Conservation (phyloP, 2,329 filamentous ascomycete genomes). For the Colletotrichum tofieldiae region DNA sequence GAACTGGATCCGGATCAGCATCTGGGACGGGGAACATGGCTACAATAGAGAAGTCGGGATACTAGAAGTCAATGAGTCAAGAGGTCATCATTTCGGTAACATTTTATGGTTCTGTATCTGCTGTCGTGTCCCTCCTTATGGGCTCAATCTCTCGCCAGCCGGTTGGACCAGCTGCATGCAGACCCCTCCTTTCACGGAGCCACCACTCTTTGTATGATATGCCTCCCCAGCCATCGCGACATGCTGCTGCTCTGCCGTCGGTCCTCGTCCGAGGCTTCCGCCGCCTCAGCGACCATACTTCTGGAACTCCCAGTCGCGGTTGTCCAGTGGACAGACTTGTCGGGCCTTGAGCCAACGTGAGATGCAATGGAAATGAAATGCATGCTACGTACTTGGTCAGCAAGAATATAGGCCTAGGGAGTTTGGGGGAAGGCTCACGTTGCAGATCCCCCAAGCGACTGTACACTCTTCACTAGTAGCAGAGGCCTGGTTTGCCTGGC, state of each 20-base stretch:
- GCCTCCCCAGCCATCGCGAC: neutral
- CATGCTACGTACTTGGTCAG: constrained; percentile 75
- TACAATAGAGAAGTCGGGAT: constrained; percentile 42
- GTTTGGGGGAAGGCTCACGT: constrained; percentile 74
- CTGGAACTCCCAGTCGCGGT: constrained; percentile 99
- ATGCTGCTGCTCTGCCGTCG: neutral
- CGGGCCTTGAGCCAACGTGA: constrained; percentile 99
- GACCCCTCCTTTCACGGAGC: neutral
- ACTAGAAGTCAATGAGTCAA: constrained; percentile 12
- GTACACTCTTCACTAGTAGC: constrained; percentile 98
- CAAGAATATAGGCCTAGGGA: neutral
- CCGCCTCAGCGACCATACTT: constrained; percentile 85
- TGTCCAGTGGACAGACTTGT: constrained; percentile 97
- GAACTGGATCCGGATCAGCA: constrained; percentile 57
- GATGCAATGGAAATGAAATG: constrained; percentile 99
- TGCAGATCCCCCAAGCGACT: constrained; percentile 99
- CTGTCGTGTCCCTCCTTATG: constrained; percentile 14
- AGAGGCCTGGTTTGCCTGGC: constrained; percentile 97
- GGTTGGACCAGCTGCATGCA: constrained; percentile 1
- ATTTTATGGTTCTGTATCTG: constrained; percentile 14
- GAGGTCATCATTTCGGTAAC: constrained; percentile 13
- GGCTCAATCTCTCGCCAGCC: neutral
- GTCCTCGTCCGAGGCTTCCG: constrained; percentile 44
- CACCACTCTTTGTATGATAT: constrained; percentile 1
- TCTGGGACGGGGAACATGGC: constrained; percentile 25